phyloP scores from a whole-genome alignment of 805 yeast genomes.

The Grigorovia transvaalensis region DNA sequence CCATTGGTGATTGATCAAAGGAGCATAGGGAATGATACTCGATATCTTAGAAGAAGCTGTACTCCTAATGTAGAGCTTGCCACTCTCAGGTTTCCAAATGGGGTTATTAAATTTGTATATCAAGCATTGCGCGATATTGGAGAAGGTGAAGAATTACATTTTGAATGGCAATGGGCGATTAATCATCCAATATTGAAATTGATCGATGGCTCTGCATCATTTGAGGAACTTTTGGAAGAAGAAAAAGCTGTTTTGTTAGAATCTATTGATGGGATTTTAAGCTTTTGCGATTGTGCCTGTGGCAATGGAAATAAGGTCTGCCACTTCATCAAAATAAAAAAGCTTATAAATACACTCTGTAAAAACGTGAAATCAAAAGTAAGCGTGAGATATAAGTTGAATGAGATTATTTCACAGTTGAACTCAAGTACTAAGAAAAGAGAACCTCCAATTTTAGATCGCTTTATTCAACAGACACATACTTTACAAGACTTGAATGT shows the following conservation, averaged over 20 bases:
- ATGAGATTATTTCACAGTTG: constrained; percentile 26
- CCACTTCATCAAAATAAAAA: constrained; percentile 48
- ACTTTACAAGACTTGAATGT: neutral
- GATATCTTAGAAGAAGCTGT: constrained; percentile 71
- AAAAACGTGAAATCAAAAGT: constrained; percentile 42
- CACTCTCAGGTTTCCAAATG: constrained; percentile 31
- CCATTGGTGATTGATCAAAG: constrained; percentile 72
- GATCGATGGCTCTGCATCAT: constrained; percentile 33
- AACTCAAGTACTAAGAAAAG: constrained; percentile 20
- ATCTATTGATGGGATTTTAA: constrained; percentile 51
- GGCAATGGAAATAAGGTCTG: constrained; percentile 43
- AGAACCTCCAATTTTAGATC: constrained; percentile 20
- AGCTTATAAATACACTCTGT: constrained; percentile 47
- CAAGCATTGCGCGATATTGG: constrained; percentile 47
- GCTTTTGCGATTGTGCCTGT: constrained; percentile 51
- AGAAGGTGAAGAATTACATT: constrained; percentile 58
- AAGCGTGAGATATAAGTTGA: constrained; percentile 29
- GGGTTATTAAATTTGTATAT: constrained; percentile 42
- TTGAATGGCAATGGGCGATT: constrained; percentile 84
- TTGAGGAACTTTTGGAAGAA: constrained; percentile 46
- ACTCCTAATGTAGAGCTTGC: constrained; percentile 62
- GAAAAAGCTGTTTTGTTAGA: constrained; percentile 47
- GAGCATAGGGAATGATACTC: constrained; percentile 68
- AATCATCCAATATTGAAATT: constrained; percentile 60
- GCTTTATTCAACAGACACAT: constrained; percentile 1